phyloP scores from a whole-genome alignment of 2,329 filamentous ascomycete genomes.

The Fusarium continuum region DNA sequence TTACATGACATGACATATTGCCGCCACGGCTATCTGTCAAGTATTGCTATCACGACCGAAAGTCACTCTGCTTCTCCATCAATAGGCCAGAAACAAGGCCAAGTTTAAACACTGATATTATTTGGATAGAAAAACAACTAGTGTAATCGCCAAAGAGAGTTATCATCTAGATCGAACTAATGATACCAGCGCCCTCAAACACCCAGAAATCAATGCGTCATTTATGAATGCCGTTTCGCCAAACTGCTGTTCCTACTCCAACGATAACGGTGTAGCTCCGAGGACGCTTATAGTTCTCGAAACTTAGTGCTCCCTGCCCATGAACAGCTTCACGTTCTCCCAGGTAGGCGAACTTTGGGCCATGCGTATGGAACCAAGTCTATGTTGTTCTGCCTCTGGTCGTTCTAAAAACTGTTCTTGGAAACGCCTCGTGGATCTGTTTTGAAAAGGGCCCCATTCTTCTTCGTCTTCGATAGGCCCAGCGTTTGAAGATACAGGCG shows the following conservation, averaged over 20 bases:
- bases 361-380: background rate
- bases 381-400: background rate
- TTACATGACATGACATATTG: too few relatives aligned
- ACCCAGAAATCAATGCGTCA: slow-evolving; percentile 17
- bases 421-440: too few relatives aligned
- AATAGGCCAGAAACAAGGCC: background rate
- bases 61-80: too few relatives aligned
- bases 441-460: too few relatives aligned
- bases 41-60: too few relatives aligned
- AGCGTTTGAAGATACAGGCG: background rate
- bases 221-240: slow-evolving; percentile 2
- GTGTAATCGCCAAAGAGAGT: slow-evolving; percentile 6
- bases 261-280: background rate
- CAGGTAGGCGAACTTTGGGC: background rate
- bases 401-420: background rate
- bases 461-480: too few relatives aligned
- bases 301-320: too few relatives aligned
- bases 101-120: slow-evolving; percentile 7
- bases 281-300: background rate
- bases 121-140: background rate
- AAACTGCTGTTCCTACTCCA: background rate
- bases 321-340: background rate
- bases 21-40: too few relatives aligned
- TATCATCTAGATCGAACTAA: slow-evolving; percentile 27
- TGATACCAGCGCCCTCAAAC: slow-evolving; percentile 11